Percentiles rank a stretch among this genome's conserved stretches.
Conservation (phyloP, 116 monocot genomes). For the Cymodocea nodosa region DNA sequence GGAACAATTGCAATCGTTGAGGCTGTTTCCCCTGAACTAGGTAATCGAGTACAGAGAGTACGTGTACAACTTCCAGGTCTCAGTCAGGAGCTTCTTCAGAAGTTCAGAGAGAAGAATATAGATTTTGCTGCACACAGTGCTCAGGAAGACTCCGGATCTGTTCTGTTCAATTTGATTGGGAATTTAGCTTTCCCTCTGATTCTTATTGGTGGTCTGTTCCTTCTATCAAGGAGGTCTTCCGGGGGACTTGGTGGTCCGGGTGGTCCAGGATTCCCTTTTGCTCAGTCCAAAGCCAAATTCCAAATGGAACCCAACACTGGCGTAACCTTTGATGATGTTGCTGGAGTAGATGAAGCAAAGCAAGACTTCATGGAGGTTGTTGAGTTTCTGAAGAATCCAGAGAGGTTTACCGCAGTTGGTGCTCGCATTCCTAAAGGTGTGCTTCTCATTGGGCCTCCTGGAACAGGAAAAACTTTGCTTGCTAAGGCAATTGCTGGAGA, state of each 20-base stretch:
- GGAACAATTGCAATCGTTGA: conserved; percentile 98
- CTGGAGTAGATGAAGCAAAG: conserved; percentile 87
- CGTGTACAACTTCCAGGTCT: conserved; percentile 94
- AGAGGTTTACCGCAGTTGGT: conserved; percentile 45
- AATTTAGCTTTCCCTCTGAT: conserved; percentile 90
- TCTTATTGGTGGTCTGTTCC: conserved; percentile 83
- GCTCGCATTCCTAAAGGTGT: conserved; percentile 38
- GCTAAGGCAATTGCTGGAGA: conserved; percentile 58
- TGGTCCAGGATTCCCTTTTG: conserved; percentile 82
- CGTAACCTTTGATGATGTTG: conserved; percentile 79
- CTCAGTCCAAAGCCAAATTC: conserved; percentile 83
- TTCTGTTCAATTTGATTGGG: conserved; percentile 84
- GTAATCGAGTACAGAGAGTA: conserved; percentile 78
- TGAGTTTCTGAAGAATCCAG: conserved; percentile 69
- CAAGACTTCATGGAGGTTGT: conserved; percentile 90
- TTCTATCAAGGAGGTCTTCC: conserved; percentile 68
- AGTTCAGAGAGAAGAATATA: conserved; percentile 74
- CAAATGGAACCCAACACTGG: conserved; percentile 90
- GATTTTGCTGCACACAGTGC: conserved; percentile 95
- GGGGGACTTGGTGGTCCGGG: conserved; percentile 89
- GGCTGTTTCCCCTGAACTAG: conserved; percentile 86
- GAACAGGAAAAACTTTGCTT: conserved; percentile 63
- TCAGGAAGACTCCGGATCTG: conserved; percentile 77
- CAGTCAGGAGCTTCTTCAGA: conserved; percentile 91
- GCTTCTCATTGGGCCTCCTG: conserved; percentile 64